These are phyloP conservation scores for Penstemon newberryi DNA, from an alignment of 257 asterid species.

Conservation along the genomic window DNA sequence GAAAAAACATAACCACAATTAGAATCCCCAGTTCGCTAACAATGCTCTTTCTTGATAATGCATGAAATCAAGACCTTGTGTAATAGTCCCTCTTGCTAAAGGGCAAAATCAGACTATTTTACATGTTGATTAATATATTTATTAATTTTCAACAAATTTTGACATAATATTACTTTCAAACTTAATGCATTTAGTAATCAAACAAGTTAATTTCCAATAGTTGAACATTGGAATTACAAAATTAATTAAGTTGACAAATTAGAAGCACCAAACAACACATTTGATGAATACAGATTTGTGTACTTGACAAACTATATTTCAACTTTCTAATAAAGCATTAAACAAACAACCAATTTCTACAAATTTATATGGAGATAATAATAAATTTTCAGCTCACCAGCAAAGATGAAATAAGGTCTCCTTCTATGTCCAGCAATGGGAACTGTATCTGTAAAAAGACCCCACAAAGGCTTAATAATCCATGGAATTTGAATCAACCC, in stretches of 20 bases:
- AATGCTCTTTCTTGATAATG: background rate
- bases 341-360: background rate
- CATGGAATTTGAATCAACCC: conserved; percentile 78
- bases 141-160: no score
- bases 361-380: background rate
- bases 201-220: no score
- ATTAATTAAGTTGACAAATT: background rate
- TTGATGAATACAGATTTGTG: no score
- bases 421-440: conserved; percentile 72
- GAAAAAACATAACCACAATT: background rate
- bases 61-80: background rate
- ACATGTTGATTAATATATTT: no score
- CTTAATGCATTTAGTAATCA: background rate
- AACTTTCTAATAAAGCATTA: background rate
- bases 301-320: no score
- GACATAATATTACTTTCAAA: background rate
- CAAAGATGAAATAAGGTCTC: conserved; percentile 81
- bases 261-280: background rate
- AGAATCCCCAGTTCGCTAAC: background rate
- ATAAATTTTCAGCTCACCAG: conserved; percentile 44
- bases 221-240: background rate
- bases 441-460: conserved; percentile 83
- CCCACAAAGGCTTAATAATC: conserved; percentile 91
- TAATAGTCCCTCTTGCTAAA: no score
- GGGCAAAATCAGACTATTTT: no score